Percentiles rank a stretch among this genome's conserved stretches.
Conservation (phyloP, 2,329 filamentous ascomycete genomes). For the Bimuria novae-zelandiae region DNA sequence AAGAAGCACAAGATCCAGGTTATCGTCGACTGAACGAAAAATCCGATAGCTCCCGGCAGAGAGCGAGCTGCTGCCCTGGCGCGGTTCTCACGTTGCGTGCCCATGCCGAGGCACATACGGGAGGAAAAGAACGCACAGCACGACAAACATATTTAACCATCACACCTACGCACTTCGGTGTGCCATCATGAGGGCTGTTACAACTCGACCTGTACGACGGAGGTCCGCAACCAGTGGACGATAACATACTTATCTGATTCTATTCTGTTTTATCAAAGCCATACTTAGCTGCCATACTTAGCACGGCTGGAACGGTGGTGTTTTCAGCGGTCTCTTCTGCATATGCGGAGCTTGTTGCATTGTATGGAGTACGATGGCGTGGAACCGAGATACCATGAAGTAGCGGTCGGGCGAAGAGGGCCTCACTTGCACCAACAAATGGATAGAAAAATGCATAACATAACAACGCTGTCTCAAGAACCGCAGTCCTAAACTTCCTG, state of each 20-base stretch:
- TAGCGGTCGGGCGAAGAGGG: neutral
- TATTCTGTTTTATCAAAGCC: neutral
- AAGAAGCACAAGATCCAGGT: slow-evolving; percentile 23
- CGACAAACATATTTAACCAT: too few relatives aligned
- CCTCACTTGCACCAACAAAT: neutral
- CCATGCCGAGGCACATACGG: too few relatives aligned
- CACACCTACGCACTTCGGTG: too few relatives aligned
- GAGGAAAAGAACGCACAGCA: too few relatives aligned
- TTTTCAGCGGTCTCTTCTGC: neutral
- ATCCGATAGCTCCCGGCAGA: neutral
- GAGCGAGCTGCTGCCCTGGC: neutral
- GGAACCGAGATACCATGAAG: neutral
- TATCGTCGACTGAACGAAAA: slow-evolving; percentile 21
- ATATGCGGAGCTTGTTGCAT: neutral
- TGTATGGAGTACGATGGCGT: neutral
- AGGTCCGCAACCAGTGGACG: too few relatives aligned
- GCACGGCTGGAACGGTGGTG: neutral
- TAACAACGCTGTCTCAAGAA: too few relatives aligned
- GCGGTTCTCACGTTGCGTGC: neutral
- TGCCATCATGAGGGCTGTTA: too few relatives aligned
- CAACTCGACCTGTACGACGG: too few relatives aligned
- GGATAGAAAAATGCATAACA: too few relatives aligned
- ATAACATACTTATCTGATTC: too few relatives aligned
- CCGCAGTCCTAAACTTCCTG: too few relatives aligned
- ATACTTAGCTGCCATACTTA: neutral